phyloP scores from a whole-genome alignment of 1,139 yeast species.

The Debaryomyces coudertii region DNA sequence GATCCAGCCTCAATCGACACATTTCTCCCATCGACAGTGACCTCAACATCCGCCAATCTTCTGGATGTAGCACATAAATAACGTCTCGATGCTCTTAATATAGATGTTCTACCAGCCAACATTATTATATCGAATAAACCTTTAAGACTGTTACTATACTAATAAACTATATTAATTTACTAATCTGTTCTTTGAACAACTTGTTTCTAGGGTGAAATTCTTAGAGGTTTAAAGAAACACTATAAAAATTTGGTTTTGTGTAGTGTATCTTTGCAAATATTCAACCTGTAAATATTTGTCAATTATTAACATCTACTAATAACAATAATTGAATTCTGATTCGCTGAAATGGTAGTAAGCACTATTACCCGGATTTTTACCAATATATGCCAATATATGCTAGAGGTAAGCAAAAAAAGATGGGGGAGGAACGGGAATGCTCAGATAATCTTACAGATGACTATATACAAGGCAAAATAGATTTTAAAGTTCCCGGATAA shows the following conservation, averaged over 20 bases:
- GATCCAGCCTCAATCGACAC: slow-evolving; percentile 86
- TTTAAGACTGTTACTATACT: slow-evolving; percentile 9
- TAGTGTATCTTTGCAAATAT: slow-evolving; percentile 1
- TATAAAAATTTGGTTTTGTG: slow-evolving; percentile 9
- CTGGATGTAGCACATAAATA: slow-evolving; percentile 32
- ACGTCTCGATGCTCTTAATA: slow-evolving; percentile 34
- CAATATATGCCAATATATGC: neutral
- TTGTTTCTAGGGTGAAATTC: slow-evolving; percentile 1
- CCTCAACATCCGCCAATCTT: slow-evolving; percentile 61
- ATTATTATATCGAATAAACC: slow-evolving; percentile 10
- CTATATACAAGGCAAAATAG: too few species aligned
- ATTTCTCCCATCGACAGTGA: slow-evolving; percentile 77
- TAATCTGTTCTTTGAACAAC: neutral
- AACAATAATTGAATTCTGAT: slow-evolving; percentile 35
- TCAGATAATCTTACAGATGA: too few species aligned
- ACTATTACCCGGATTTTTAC: slow-evolving; percentile 14
- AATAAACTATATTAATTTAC: slow-evolving; percentile 5
- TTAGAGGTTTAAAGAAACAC: slow-evolving; percentile 2
- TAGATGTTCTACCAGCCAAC: slow-evolving; percentile 26
- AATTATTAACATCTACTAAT: slow-evolving; percentile 8
- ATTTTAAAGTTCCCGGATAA: too few species aligned
- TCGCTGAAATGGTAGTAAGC: slow-evolving; percentile 25
- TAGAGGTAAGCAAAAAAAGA: neutral
- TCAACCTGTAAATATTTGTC: slow-evolving; percentile 10
- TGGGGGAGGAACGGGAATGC: neutral